Evolutionary conservation across 73 alveolate genomes (phyloP).

Genomic region (Symbiodinium natans): DNA sequence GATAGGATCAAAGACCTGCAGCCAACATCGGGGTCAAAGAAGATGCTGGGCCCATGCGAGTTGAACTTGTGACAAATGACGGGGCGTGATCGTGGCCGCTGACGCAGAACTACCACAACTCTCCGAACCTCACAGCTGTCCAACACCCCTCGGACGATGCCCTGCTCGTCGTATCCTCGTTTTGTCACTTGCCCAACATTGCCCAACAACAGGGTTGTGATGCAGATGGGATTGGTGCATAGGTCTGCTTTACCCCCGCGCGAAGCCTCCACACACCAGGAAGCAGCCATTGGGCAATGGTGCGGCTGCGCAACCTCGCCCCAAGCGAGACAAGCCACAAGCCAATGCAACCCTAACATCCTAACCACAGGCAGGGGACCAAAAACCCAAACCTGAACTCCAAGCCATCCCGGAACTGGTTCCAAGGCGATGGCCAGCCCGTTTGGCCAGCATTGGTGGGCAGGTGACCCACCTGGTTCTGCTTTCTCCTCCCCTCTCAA

Average conservation of each 20-base stretch:
- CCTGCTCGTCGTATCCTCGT: constrained; percentile 75
- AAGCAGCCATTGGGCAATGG: constrained; percentile 59
- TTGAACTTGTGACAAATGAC: no score
- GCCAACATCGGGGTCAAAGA: not conserved
- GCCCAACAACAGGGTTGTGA: no score
- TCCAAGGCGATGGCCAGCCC: constrained; percentile 24
- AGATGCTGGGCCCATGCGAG: not conserved
- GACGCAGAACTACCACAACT: no score
- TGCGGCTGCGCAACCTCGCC: constrained; percentile 61
- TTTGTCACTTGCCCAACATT: no score
- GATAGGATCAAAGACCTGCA: constrained; percentile 56
- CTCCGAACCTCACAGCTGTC: constrained; percentile 93
- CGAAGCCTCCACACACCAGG: constrained; percentile 68
- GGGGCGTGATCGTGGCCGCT: no score
- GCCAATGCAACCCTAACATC: not conserved
- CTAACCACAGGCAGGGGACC: not conserved
- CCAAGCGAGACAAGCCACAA: not conserved
- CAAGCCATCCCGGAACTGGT: not conserved
- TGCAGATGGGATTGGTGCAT: no score
- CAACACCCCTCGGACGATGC: constrained; percentile 86
- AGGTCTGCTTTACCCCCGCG: no score
- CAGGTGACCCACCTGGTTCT: constrained; percentile 53
- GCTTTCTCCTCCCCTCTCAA: no score
- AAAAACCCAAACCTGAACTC: not conserved
- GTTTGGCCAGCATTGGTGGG: constrained; percentile 51